Evolutionary conservation across 345 rosid species (phyloP).

Genomic region (Gynandropsis gynandra): DNA sequence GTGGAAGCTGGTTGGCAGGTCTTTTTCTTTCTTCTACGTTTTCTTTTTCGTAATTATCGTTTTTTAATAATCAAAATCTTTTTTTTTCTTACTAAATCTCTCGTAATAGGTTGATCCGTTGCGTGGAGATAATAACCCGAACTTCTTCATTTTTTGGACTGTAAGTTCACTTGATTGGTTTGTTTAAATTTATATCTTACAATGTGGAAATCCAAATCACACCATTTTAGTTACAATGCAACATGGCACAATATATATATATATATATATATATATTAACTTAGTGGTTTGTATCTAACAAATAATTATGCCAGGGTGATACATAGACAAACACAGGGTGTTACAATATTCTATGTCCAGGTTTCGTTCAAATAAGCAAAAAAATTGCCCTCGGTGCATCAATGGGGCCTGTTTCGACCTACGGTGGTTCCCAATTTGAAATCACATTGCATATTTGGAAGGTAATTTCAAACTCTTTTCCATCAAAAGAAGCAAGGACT

Average conservation of each 20-base stretch:
- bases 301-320: too few relatives aligned
- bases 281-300: too few relatives aligned
- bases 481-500: too few relatives aligned
- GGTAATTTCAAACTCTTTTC: constrained; percentile 27
- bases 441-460: constrained; percentile 50
- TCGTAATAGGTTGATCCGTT: constrained; percentile 46
- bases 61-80: neutral
- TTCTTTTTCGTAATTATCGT: neutral
- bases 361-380: constrained; percentile 58
- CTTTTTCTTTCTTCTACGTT: neutral
- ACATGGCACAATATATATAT: too few relatives aligned
- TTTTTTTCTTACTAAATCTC: constrained; percentile 3
- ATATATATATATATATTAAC: too few relatives aligned
- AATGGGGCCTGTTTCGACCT: constrained; percentile 39
- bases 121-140: constrained; percentile 51
- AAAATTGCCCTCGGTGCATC: constrained; percentile 56
- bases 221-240: too few relatives aligned
- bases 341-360: constrained; percentile 61
- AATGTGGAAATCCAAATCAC: too few relatives aligned
- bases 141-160: constrained; percentile 71
- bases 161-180: constrained; percentile 27
- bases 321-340: constrained; percentile 60
- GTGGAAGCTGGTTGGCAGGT: too few relatives aligned
- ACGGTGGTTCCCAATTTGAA: constrained; percentile 42
- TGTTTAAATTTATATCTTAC: too few relatives aligned